Base-by-base conservation (phyloP, 2,329 filamentous ascomycete species). In the Metarhizium anisopliae region DNA sequence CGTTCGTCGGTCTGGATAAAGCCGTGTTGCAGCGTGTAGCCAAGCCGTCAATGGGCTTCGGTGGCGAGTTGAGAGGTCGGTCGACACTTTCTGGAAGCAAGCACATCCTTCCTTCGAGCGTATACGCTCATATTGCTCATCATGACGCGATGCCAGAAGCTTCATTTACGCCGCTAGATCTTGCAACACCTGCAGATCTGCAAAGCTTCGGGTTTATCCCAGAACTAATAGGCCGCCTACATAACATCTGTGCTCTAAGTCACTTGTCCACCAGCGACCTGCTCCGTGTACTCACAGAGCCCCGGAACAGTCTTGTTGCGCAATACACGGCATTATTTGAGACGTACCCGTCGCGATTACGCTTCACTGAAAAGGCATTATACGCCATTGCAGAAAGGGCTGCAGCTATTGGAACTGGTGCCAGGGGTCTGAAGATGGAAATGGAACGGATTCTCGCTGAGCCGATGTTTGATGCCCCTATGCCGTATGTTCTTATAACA, bases 141-240 rank as follows among this genome's bases (percentile, higher is more conserved):
- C 75, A 82, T 55, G 68, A 72, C 30, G 59, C 70, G 11, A 61
- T 68, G 14, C 67, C 67, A 8, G 62, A 67, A 14, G 64, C 72
- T 2, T 66, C 66, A 0, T 80, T 82, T 57, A 83, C 81, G 1
- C 81, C 74, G 51, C 76, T 94, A 1, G 88, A 93, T 61, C 80
- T 94, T 25, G 81, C 88, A 30, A 87, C 84, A 4, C 87, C 90
- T 1, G 77, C 82, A 11, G 88, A 95, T 64, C 75, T 95, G 2
- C 90, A 95, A 70, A 82, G 80, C 47, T 96, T 91, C 65, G 93
- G 92, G 14, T 90, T 96, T 67, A 96, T 96, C 54, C 92, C 92
- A 0, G 92, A 96, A 72, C 78, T 96, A n/a, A 87, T 97, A 54
- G 94, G 94, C n/a, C 88, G 94, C 18, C 84, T 99, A 51, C 93